Base-by-base conservation (phyloP, 306 rosid species). In the Echinosophora koreensis region DNA sequence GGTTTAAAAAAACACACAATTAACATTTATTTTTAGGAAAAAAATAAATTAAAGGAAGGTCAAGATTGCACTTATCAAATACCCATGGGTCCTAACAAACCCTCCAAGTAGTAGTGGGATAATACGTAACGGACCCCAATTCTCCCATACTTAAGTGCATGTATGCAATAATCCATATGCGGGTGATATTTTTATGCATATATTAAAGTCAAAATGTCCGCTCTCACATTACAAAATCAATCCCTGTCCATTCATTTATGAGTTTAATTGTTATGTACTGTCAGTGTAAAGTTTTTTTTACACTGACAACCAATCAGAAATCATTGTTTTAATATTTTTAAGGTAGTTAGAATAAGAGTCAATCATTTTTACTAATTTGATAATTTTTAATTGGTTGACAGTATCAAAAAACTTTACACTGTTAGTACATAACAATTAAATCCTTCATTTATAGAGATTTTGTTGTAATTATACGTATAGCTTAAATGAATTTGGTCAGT, bases 61-160 rank as follows among this genome's bases (percentile, higher is more conserved):
- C 66, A 42, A 77, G 18, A 55, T 3, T 64, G 57, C 78, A 76
- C 78, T 77, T 55, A 46, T 37, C 55, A 42, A 65, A 39, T 65
- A 72, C 18, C 3, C 5, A 52, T 79, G 68, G 77, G 41, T 50
- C 78, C 78, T 71, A 13, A 39, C 14, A 28, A 39, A 0, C 10
- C 2, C 50, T 75, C 42, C 55, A 15, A 35, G 18, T 27, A 64
- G 18, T 27, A 64, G 85, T 77, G 85, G 86, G 44, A 77, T 77
- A 44, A 14, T 71, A 66, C n/a, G n/a, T n/a, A n/a, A n/a, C 50
- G 80, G 76, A 71, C n/a, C 46, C 39, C 35, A 58, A 37, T 27
- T 44, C 77, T 37, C 38, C 28, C 62, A n/a, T 39, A 35, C 28
- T 73, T 37, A 7, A 76, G 57, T 66, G 76, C 76, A 66, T 5